A percentile compares a stretch with the other conserved stretches of the same genome.
phyloP scores from a whole-genome alignment of 768 basidiomycete genomes.

The Infundibulicybe gibba region DNA sequence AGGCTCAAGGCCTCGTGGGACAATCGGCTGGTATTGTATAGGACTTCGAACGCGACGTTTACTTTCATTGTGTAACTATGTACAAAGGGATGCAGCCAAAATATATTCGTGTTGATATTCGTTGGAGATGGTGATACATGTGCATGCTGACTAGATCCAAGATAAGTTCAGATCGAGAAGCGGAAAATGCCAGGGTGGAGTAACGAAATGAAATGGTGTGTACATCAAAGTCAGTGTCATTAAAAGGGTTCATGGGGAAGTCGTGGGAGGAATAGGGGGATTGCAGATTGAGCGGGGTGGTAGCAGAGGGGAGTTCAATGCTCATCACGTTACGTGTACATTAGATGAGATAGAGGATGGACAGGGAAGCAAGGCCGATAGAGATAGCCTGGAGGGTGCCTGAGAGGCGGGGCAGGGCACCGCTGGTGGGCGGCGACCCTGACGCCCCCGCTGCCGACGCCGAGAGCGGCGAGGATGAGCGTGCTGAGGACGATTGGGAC shows the following conservation, averaged over 20 bases:
- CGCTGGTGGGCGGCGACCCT: conserved; percentile 18
- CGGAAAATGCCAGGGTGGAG: no score
- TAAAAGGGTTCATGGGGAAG: background rate
- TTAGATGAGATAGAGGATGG: conserved; percentile 13
- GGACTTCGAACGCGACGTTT: no score
- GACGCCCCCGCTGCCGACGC: conserved; percentile 9
- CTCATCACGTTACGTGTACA: conserved; percentile 8
- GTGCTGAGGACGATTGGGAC: conserved; percentile 9
- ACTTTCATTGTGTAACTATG: no score
- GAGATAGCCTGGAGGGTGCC: conserved; percentile 8
- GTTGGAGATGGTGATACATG: no score
- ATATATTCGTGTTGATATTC: no score
- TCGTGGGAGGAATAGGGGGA: background rate
- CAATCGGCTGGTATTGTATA: no score
- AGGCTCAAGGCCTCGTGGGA: no score
- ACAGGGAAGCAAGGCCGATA: conserved; percentile 14
- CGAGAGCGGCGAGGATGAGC: conserved; percentile 2
- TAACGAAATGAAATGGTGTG: no score
- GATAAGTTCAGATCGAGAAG: no score
- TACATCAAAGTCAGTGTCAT: no score
- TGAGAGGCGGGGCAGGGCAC: conserved; percentile 18
- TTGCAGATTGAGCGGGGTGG: conserved; percentile 1
- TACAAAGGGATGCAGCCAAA: no score
- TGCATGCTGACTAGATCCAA: no score
- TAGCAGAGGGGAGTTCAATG: background rate